Conservation (phyloP, 768 basidiomycete genomes). For the Trametes maxima region DNA sequence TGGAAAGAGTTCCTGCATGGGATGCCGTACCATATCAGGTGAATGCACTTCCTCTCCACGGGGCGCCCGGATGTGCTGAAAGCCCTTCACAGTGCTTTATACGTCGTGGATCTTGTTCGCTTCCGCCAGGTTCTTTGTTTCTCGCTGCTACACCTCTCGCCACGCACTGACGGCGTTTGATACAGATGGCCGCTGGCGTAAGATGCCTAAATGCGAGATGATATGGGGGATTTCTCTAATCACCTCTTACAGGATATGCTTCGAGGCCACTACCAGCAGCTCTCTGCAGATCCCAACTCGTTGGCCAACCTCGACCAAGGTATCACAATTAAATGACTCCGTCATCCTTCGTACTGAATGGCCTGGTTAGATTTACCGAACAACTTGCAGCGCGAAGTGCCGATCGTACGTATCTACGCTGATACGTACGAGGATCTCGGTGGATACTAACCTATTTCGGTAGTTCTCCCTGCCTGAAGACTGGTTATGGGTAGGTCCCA, state of each 20-base stretch:
- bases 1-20: conserved; percentile 89
- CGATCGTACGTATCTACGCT: conserved; percentile 67
- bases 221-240: not conserved
- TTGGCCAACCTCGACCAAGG: conserved; percentile 95
- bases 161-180: not conserved
- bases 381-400: conserved; percentile 88
- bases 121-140: conserved; percentile 78
- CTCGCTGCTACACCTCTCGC: not conserved
- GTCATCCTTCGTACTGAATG: not conserved
- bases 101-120: conserved; percentile 92
- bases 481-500: conserved; percentile 86
- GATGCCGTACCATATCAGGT: conserved; percentile 95
- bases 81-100: conserved; percentile 70
- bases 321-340: conserved; percentile 26
- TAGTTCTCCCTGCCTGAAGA: conserved; percentile 88
- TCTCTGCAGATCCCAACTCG: conserved; percentile 94
- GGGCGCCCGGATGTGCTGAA: not conserved
- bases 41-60: conserved; percentile 19
- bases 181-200: conserved; percentile 60
- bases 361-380: conserved; percentile 81
- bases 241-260: conserved; percentile 66
- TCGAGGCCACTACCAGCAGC: conserved; percentile 87
- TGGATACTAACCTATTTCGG: conserved; percentile 1
- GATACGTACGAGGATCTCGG: not conserved
- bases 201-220: conserved; percentile 23